Percentiles rank a stretch among this genome's conserved stretches.
Conservation (phyloP, 495 filamentous ascomycete genomes). For the Daldinia decipiens region DNA sequence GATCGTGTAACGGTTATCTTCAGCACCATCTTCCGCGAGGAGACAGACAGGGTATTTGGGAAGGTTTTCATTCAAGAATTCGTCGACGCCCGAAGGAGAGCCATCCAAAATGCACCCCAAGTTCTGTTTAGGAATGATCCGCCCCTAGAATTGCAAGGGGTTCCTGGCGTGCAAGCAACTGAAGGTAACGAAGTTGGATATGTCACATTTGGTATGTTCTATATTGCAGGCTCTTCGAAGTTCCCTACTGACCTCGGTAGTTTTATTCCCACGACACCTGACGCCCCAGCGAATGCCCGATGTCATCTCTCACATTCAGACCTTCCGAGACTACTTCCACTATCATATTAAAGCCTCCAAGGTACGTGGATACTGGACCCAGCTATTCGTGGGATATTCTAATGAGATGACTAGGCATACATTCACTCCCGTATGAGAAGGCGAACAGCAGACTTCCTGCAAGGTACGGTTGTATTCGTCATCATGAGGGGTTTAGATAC, state of each 20-base stretch:
- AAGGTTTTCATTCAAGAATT: conserved; percentile 97
- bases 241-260: conserved; percentile 58
- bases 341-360: conserved; percentile 99
- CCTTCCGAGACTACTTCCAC: conserved; percentile 99
- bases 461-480: conserved; percentile 66
- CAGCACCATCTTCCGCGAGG: conserved; percentile 96
- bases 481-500: conserved; percentile 44
- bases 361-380: conserved; percentile 53
- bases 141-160: conserved; percentile 86
- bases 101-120: conserved; percentile 97
- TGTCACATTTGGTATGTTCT: conserved; percentile 87
- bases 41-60: conserved; percentile 95
- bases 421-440: conserved; percentile 98
- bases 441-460: conserved; percentile 96
- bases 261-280: conserved; percentile 94
- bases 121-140: conserved; percentile 97
- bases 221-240: not conserved
- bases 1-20: conserved; percentile 99
- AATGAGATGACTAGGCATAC: conserved; percentile 72
- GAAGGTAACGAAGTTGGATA: conserved; percentile 89
- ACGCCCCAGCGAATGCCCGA: conserved; percentile 89
- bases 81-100: conserved; percentile 91
- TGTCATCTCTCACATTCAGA: conserved; percentile 98
- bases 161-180: conserved; percentile 79
- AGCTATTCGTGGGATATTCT: conserved; percentile 7